A percentile compares a stretch with the other conserved stretches of the same genome.
These are phyloP conservation scores for Populus ilicifolia DNA, from an alignment of 345 rosid genomes.

Conservation along the genomic window DNA sequence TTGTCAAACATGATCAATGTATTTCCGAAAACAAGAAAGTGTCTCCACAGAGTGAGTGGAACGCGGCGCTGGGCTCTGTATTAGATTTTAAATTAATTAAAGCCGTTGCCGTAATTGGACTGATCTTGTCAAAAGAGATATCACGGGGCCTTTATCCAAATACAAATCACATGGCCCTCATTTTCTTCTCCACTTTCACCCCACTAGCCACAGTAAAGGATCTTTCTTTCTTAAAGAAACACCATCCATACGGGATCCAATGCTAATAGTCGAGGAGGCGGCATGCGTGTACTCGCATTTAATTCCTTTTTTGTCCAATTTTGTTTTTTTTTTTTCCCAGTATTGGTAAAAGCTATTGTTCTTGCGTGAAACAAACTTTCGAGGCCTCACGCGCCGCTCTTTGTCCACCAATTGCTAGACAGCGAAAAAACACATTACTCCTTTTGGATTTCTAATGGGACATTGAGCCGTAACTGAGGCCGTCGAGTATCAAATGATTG, in stretches of 20 bases:
- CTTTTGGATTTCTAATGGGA: not conserved
- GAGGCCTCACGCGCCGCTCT: conserved; percentile 30
- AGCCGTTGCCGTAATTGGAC: too few species aligned
- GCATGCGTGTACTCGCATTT: conserved; percentile 15
- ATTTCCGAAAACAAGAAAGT: too few species aligned
- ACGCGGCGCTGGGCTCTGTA: too few species aligned
- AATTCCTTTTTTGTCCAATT: not conserved
- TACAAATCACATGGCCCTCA: not conserved
- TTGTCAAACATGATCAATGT: too few species aligned
- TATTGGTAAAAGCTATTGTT: not conserved
- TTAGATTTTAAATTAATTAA: too few species aligned
- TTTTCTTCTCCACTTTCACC: conserved; percentile 2
- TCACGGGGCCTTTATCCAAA: not conserved
- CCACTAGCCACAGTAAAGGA: not conserved
- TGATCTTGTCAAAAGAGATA: not conserved
- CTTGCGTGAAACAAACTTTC: not conserved
- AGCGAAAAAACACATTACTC: not conserved
- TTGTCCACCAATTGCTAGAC: conserved; percentile 26
- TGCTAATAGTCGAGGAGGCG: not conserved
- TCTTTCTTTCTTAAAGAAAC: too few species aligned
- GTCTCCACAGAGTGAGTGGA: too few species aligned
- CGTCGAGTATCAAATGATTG: conserved; percentile 17
- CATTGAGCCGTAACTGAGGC: not conserved
- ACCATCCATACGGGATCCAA: conserved; percentile 24
- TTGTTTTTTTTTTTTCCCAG: too few species aligned